Base-by-base conservation (phyloP, 176 grass and related monocot genomes). In the Zea luxurians region DNA sequence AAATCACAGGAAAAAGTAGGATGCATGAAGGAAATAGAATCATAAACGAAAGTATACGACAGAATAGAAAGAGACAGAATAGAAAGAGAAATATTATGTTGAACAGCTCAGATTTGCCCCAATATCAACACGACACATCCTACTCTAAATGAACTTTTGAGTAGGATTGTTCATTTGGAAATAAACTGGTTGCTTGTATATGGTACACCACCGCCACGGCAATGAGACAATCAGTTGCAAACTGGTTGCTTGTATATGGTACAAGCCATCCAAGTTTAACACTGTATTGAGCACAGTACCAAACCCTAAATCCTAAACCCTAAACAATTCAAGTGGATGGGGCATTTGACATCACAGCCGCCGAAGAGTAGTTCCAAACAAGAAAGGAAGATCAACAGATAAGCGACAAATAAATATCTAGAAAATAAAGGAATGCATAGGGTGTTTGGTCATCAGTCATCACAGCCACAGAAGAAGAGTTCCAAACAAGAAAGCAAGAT, bases 161-260 rank as follows among this genome's bases (percentile, higher is more conserved):
- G 21, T 62, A 36, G 13, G 61, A 38, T 3, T 4, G 5, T 64
- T 38, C 12, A 64, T 16, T 44, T 44, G 6, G 7, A 7, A 8
- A 20, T 58, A 34, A 38, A 38, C 37, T 4, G 37, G 37, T 12
- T 48, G 46, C 6, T 3, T 34, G 8, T 34, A 27, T 60, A 4
- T 13, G 21, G 35, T 42, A 41, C 64, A n/a, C 3, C 7, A 66
- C 3, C 3, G 3, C 6, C 8, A 42, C 38, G 43, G 3, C 64
- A 66, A 42, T 66, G 38, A 66, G 4, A 66, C 6, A 64, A 38
- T 38, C 8, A 64, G 13, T 65, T 65, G 63, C 63, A 38, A 42
- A 53, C 49, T 53, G 37, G 62, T 65, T 65, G 38, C 62, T 66
- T 66, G 38, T 66, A 48, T 8, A 65, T 65, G 64, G 37, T 66